A percentile compares a stretch with the other conserved stretches of the same genome.
Conservation (phyloP, 2,329 filamentous ascomycete genomes). For the Talaromyces rugulosus region DNA sequence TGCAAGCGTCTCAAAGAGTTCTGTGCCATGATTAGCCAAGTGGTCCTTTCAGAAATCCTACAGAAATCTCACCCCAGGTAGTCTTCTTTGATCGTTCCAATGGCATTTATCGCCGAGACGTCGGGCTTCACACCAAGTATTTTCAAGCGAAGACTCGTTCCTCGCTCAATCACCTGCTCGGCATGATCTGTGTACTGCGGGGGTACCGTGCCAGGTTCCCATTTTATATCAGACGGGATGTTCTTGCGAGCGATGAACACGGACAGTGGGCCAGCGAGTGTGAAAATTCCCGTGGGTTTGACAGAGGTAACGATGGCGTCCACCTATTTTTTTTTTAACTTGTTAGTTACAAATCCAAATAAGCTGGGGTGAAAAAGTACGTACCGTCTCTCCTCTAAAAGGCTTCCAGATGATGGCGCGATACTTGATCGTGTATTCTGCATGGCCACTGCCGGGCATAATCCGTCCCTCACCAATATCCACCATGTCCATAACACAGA, state of each 20-base stretch:
- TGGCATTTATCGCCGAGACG: conserved; percentile 91
- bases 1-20: conserved; percentile 10
- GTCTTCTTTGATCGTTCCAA: conserved; percentile 89
- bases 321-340: conserved; percentile 55
- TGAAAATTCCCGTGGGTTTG: conserved; percentile 80
- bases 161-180: conserved; percentile 88
- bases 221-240: conserved; percentile 88
- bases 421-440: conserved; percentile 92
- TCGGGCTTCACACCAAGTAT: conserved; percentile 91
- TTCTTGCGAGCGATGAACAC: conserved; percentile 55
- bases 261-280: conserved; percentile 44
- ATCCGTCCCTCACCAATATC: conserved; percentile 93
- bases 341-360: conserved; percentile 25
- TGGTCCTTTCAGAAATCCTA: background rate
- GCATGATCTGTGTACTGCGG: conserved; percentile 94
- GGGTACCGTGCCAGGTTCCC: conserved; percentile 93
- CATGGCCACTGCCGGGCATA: conserved; percentile 82
- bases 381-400: conserved; percentile 95
- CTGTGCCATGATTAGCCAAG: conserved; percentile 6
- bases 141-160: conserved; percentile 89
- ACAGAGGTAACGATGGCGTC: conserved; percentile 91
- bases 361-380: conserved; percentile 29
- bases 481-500: conserved; percentile 95
- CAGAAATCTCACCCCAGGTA: conserved; percentile 40
- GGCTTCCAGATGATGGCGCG: conserved; percentile 96